Evolutionary conservation across 2,329 filamentous ascomycete species (phyloP), one percentile per base, ranked within the genome.

Genomic region (Xylaria sp.): DNA sequence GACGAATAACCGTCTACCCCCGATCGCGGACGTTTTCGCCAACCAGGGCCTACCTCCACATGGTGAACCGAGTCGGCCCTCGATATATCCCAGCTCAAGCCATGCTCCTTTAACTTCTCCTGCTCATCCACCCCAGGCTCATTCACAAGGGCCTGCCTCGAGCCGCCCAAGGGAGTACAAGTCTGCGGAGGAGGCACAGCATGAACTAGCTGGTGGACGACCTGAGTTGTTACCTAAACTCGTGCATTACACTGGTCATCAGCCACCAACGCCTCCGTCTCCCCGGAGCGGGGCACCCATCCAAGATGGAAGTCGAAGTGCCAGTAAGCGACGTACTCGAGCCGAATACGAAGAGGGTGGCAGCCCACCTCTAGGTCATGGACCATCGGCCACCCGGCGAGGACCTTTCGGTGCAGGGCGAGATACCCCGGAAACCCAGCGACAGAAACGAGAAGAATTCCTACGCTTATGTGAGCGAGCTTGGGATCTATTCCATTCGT

Each of bases 401-500:
- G 90, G 92, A 7, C 92, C 92, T 1, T 96, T 96, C 75, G 92
- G 92, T 42, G 92, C 92, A 64, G 93, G 92, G 45, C 86, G 93
- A 69, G 94, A 96, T 77, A 94, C 90, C 72, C 93, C 93, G 7
- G 94, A 96, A 74, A 93, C 90, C 5, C 91, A 93, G 79, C 86
- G 89, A 74, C 90, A 88, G 77, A 98, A 98, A 88, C 94, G 94
- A 78, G 94, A 97, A 51, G 93, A 97, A 79, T 99, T 99, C 77
- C 84, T 99, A 71, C 85, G 88, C 64, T 83, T 98, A 58, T 98
- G 95, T 79, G 90, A 93, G 73, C 86, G 93, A 76, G 96, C 96
- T 8, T 99, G 96, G 96, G 96, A 99, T 82, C 82, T 99, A 32
- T 97, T 98, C 81, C 96, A 98, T 83, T 97, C 94, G 70, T 98